Base-by-base conservation (phyloP, 2,329 filamentous ascomycete genomes). In the Colletotrichum sp. region DNA sequence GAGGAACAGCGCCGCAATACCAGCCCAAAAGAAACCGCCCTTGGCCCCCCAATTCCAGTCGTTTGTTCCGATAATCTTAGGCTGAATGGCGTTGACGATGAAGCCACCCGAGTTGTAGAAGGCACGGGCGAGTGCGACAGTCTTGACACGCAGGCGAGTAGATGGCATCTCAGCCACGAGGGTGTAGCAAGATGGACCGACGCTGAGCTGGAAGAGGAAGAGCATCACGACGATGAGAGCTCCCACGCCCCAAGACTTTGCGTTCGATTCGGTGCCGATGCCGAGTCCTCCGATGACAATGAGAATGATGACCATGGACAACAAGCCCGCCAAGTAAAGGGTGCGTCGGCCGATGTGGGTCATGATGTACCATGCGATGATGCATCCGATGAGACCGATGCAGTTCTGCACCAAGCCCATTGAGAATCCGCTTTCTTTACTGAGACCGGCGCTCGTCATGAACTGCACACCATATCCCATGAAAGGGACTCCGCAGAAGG, bases 61-160 rank as follows among this genome's bases (percentile, higher is more conserved):
- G 13, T 77, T 76, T 8, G 34, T 26, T 70, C 79, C 80, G 18
- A 76, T 59, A 32, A 76, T 78, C 18, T 74, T 77, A 21, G 69
- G 69, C 55, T 67, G 71, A 24, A 68, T 36, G 3, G 80, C 80
- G 71, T 82, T 82, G 55, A 68, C 84, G 57, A 88, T 81, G 67
- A 87, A 85, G 78, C 87, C 86, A 12, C 82, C 84, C 6, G 85
- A 74, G 70, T 87, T 86, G 76, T 87, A 87, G 10, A 81, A 81
- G 10, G 80, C 86, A 67, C 87, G 83, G 2, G 86, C 86, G 21
- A 89, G 80, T 16, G 87, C 87, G n/a, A 89, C 85, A 0, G 87
- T 86, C 81, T 88, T 87, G 71, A 86, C 86, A 64, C 87, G 84
- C 32, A 89, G 83, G 24, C 87, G 87, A 12, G 86, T 88, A 0